Evolutionary conservation across 306 rosid genomes (phyloP), one percentile per base, ranked within the genome.

Genomic region (Rosa rugosa): DNA sequence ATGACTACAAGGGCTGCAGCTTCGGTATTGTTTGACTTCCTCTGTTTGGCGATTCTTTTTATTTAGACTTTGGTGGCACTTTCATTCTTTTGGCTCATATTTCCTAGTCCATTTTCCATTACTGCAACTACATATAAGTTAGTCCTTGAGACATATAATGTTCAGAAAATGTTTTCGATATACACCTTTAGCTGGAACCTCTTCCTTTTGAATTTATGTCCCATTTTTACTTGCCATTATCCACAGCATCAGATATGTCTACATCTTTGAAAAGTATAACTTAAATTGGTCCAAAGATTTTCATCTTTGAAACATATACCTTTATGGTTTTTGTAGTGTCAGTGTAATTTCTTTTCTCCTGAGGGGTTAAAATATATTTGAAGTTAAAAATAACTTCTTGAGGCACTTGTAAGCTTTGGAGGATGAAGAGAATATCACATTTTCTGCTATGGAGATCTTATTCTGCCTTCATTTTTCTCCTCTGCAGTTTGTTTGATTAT

Each of bases 1-100:
- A 91, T 94, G 89, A 94, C 99, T 25, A 94, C 99, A 63, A 89
- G 97, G 83, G 95, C 99, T 75, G 97, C 99, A 41, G 97, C 99
- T 85, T 94, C 97, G 88, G 99, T 94, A 86, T 80, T 71, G 74
- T 75, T 77, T 83, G 49, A 64, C 60, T 73, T 81, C 86, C 83
- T 75, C 69, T 60, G 54, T 71, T 75, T 7, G 17, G 75, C 14
- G 40, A 69, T 13, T 38, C 49, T 63, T 73, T 80, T 75, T 72
- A 12, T 73, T 77, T 31, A 23, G 8, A 38, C 74, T 79, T 16
- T 76, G 47, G 60, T 69, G 27, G 66, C 72, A 44, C 6, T 62
- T 34, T 71, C 9, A 45, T 75, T 25, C 18, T 53, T 46, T 74
- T 50, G 17, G 27, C 67, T 9, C 69, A 38, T 53, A 34, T 27